Base-by-base conservation (phyloP, 2,329 filamentous ascomycete species). In the Graphilbum fragrans region DNA sequence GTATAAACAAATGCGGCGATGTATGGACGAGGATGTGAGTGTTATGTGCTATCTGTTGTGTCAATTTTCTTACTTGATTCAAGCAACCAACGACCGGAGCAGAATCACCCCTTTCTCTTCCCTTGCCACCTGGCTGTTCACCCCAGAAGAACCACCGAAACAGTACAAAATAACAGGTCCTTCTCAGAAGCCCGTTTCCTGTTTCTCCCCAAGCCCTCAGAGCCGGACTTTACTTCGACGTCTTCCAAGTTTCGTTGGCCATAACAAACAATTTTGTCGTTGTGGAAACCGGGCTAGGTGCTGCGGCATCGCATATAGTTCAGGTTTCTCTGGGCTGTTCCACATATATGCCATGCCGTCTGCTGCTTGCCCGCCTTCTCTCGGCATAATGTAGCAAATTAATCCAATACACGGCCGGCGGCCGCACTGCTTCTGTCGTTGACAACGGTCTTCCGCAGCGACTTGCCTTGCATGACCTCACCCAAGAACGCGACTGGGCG, bases 391-490 rank as follows among this genome's bases (percentile, higher is more conserved):
- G 27, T 27, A 35, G 12, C 35, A 46, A 20, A 49, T 57, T 63
- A 75, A 47, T 65, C 66, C 58, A 77, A 59, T 45, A 95, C 88
- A 46, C 78, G 75, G n/a, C 90, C 90, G 19, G 86, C 83, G 44
- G 80, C 69, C 40, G 78, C 60, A 37, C 53, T 62, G 60, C 88
- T 95, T 59, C 80, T 80, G 60, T 98, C 92, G 60, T 86, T 88
- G 1, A 92, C 96, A 58, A 81, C 67, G 20, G 87, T 86, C 70
- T 96, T 96, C 68, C 73, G 87, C 56, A 98, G 65, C 3, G 77
- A 62, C 60, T 62, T 87, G 35, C 92, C 90, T 47, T 77, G 64
- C 56, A 90, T 80, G 47, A 98, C 96, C 58, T 94, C 77, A 45
- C 79, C 80, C 48, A 98, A 61, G 54, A 98, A 70, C 1, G 78